Evolutionary conservation across 2,329 filamentous ascomycete genomes (phyloP).

Genomic region (Cordyceps javanica): DNA sequence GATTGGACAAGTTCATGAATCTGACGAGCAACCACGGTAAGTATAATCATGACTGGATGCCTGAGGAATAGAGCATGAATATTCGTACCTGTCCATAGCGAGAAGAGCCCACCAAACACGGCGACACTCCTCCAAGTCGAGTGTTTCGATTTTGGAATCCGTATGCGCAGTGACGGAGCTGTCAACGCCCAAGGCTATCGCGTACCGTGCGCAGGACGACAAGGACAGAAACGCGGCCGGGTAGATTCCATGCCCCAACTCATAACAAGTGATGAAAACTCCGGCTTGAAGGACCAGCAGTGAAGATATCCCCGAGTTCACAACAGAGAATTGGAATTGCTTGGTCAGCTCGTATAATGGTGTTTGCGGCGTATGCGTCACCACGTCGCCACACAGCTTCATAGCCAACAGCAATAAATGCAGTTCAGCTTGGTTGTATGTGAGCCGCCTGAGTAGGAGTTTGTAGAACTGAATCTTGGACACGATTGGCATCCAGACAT

Average conservation of each 20-base stretch:
- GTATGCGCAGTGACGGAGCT: slow-evolving; percentile 1
- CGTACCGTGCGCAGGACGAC: slow-evolving; percentile 14
- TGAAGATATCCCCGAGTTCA: slow-evolving; percentile 10
- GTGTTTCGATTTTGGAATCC: background rate
- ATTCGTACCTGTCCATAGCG: slow-evolving; percentile 13
- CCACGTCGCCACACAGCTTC: slow-evolving; percentile 8
- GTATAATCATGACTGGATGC: background rate
- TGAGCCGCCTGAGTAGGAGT: slow-evolving; percentile 8
- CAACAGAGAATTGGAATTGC: slow-evolving; percentile 11
- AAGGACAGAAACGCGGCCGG: slow-evolving; percentile 13
- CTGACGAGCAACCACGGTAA: background rate
- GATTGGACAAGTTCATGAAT: slow-evolving; percentile 12
- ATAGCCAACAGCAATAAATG: slow-evolving; percentile 14
- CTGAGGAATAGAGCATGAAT: background rate
- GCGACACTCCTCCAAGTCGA: slow-evolving; percentile 15
- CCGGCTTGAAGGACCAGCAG: slow-evolving; percentile 14
- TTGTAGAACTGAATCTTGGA: slow-evolving; percentile 11
- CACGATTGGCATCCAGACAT: slow-evolving; percentile 16
- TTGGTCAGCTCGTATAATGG: slow-evolving; percentile 12
- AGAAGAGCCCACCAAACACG: slow-evolving; percentile 16
- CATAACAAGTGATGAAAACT: slow-evolving; percentile 12
- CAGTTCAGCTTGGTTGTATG: slow-evolving; percentile 4
- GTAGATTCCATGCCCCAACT: slow-evolving; percentile 14
- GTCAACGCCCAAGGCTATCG: slow-evolving; percentile 10
- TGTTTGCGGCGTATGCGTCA: background rate